Conservation (phyloP, 2,329 filamentous ascomycete species). For the Lasiodiplodia theobromae region DNA sequence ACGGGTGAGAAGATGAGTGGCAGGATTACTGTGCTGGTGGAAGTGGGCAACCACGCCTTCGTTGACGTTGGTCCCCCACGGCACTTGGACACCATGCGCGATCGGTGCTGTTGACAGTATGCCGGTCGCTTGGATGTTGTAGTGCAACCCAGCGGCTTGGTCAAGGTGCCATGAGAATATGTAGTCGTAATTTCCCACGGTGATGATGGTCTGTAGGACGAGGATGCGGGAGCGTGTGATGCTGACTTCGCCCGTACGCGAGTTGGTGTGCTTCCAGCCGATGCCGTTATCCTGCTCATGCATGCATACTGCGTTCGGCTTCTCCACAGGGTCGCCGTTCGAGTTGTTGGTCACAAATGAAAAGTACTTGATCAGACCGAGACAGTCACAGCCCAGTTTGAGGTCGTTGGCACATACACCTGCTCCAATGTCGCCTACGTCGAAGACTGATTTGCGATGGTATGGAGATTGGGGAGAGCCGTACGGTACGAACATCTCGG, state of each 20-base stretch:
- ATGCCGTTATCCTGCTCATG: conserved; percentile 46
- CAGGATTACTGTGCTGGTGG: conserved; percentile 32
- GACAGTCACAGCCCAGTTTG: conserved; percentile 52
- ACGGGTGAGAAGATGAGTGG: no score
- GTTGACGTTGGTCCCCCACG: conserved; percentile 33
- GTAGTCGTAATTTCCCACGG: conserved; percentile 42
- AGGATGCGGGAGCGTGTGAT: conserved; percentile 37
- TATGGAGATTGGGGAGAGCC: conserved; percentile 52
- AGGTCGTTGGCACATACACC: conserved; percentile 54
- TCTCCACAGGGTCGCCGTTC: conserved; percentile 45
- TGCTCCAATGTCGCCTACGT: conserved; percentile 53
- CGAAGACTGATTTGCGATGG: conserved; percentile 54
- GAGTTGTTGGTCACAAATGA: conserved; percentile 47
- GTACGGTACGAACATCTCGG: conserved; percentile 57
- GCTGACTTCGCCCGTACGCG: conserved; percentile 35
- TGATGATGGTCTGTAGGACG: conserved; percentile 40
- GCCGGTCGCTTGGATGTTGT: conserved; percentile 34
- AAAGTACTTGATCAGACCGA: conserved; percentile 56
- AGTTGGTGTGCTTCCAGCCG: conserved; percentile 42
- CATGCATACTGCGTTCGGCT: conserved; percentile 53
- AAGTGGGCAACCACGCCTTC: conserved; percentile 34
- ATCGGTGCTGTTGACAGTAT: conserved; percentile 34
- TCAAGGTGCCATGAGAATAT: conserved; percentile 34
- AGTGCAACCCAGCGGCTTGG: conserved; percentile 32
- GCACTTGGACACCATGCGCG: conserved; percentile 27